phyloP scores from a whole-genome alignment of 176 grass and related monocot species.

The Lolium rigidum region DNA sequence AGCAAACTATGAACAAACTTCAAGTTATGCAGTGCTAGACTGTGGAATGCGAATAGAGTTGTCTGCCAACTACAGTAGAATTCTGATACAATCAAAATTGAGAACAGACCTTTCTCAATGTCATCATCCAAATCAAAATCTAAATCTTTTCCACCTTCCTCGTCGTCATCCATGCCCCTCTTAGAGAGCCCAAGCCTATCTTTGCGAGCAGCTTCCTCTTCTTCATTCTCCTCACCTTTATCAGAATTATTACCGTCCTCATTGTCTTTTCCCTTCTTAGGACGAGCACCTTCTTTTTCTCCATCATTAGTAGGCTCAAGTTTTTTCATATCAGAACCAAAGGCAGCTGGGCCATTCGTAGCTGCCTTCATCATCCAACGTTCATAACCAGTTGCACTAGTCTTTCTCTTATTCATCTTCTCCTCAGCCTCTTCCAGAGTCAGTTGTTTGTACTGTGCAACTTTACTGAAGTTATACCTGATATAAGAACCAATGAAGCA shows the following conservation, averaged over 20 bases:
- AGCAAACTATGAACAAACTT: constrained; percentile 19
- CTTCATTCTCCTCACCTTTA: constrained; percentile 77
- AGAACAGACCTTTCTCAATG: constrained; percentile 82
- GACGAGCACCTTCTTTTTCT: constrained; percentile 53
- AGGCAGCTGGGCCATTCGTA: constrained; percentile 84
- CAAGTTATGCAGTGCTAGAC: not conserved
- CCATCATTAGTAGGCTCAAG: constrained; percentile 42
- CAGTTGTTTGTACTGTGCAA: constrained; percentile 98
- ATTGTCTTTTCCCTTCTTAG: constrained; percentile 78
- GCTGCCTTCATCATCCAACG: constrained; percentile 99
- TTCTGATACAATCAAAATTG: not conserved
- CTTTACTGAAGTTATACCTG: constrained; percentile 97
- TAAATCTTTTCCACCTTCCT: constrained; percentile 76
- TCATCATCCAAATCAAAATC: constrained; percentile 99
- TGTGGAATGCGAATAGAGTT: constrained; percentile 10
- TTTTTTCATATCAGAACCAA: constrained; percentile 77
- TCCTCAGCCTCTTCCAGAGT: constrained; percentile 97
- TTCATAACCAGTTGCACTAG: constrained; percentile 92
- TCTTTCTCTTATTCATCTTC: constrained; percentile 96
- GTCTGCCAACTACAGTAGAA: not conserved
- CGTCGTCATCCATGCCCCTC: constrained; percentile 82
- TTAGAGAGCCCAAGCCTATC: constrained; percentile 64
- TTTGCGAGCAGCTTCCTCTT: constrained; percentile 73
- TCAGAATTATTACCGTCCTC: constrained; percentile 71
- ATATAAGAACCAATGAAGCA: constrained; percentile 26